Evolutionary conservation across 1,284 basidiomycete genomes (phyloP), one percentile per base, ranked within the genome.

Genomic region (Ganoderma lucidum): DNA sequence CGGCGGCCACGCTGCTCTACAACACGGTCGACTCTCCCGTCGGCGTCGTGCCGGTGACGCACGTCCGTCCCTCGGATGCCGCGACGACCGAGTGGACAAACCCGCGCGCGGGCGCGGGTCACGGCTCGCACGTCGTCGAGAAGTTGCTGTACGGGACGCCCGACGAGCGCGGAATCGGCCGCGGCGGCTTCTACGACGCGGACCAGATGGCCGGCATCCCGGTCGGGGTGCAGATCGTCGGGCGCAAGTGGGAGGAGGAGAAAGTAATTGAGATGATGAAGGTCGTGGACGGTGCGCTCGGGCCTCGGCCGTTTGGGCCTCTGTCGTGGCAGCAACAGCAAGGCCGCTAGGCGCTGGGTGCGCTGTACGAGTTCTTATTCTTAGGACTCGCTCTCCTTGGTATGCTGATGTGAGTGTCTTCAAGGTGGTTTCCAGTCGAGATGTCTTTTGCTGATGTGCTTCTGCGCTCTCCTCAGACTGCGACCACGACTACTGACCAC

Each of bases 181-280:
- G 9, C 78, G 85, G 2, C 80, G 88, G 23, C 2, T 72, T 72
- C 61, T 98, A 97, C 75, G 85, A 96, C 75, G 88, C 92, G 1
- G 81, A 86, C 30, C 85, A 84, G 76, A 94, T 93, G 89, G 81
- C 87, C 23, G 95, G 95, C 0, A 85, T 98, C 78, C 95, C 96
- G 0, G 87, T 97, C 0, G 92, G 89, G 0, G 86, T 98, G 48
- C 96, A 97, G 81, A 77, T 97, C 32, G 90, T 93, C 0, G 93
- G 93, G 0, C 87, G 83, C 76, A 87, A 84, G 71, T 95, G 90
- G 87, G 92, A 96, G 75, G 96, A 97, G 64, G 96, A 97, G 82
- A 95, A 94, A 80, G 90, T 96, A 2, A 76, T 97, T 62, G 88
- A 82, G 32, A 87, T 96, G 81, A 96, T 97, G 95, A 83, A 85